phyloP scores from a whole-genome alignment of 225 moss, liverwort and hornwort species.

The Climacium dendroides region DNA sequence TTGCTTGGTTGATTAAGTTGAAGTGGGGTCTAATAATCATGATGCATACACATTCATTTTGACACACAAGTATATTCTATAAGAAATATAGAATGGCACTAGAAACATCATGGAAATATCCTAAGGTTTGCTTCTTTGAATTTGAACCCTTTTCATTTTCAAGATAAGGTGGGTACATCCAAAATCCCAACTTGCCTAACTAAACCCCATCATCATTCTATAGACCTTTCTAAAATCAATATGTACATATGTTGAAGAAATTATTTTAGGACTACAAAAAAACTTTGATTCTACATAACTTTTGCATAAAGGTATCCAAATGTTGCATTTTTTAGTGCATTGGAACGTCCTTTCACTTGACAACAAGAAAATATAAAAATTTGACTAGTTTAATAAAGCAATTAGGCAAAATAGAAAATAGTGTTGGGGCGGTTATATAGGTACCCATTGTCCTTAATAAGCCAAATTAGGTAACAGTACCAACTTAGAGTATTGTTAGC shows the following conservation, averaged over 20 bases:
- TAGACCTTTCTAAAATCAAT: no score
- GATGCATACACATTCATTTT: neutral
- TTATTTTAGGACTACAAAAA: no score
- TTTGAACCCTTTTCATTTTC: neutral
- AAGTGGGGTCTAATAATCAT: neutral
- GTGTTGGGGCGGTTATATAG: rapidly evolving
- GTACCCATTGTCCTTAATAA: neutral
- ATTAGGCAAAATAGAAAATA: neutral
- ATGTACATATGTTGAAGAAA: no score
- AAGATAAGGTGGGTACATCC: neutral
- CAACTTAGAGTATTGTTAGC: neutral
- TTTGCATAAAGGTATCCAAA: neutral
- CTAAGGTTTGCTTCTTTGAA: neutral
- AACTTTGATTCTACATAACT: neutral
- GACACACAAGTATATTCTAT: neutral
- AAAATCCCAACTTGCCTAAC: no score
- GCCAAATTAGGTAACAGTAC: neutral
- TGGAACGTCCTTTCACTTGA: neutral
- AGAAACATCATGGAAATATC: neutral
- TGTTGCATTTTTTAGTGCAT: rapidly evolving
- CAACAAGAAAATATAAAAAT: neutral
- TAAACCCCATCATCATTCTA: no score
- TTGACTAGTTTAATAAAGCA: neutral
- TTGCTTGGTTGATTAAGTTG: rapidly evolving
- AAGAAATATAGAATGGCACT: neutral